Evolutionary conservation across 2,329 filamentous ascomycete genomes (phyloP), one percentile per base, ranked within the genome.

Genomic region (Xylaria polymorpha): DNA sequence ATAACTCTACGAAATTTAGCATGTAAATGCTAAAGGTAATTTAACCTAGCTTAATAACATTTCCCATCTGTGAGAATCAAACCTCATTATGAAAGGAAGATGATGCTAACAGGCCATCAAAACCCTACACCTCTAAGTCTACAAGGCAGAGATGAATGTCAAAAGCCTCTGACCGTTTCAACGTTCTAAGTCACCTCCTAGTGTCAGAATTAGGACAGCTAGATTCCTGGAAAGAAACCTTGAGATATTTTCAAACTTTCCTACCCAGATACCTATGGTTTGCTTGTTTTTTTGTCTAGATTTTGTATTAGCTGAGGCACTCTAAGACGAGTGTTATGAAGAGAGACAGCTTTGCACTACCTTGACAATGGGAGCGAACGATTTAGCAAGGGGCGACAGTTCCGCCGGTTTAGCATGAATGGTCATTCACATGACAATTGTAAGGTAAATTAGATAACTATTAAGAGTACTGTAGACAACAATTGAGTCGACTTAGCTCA

Each of bases 341-440:
- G 20, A 46, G 35, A 63, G 56, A 61, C 46, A 62, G 12, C 37
- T 48, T 1, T 66, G 62, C 32, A 62, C 51, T 14, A 60, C 55
- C 55, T 62, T 41, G 18, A 44, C 32, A 2, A 22, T 8, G 10
- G 6, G 4, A 22, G n/a, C 0, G 9, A 22, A 56, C 35, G 32
- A 9, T 22, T 1, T 56, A 15, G 51, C 18, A 39, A 56, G 4
- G 51, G 15, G n/a, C n/a, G 37, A 39, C n/a, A 20, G n/a, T 39
- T 22, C n/a, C n/a, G n/a, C n/a, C n/a, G n/a, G n/a, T n/a, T n/a
- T n/a, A n/a, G n/a, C n/a, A n/a, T n/a, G n/a, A n/a, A n/a, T n/a
- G n/a, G n/a, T n/a, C 25, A 51, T 51, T 51, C 48, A 32, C 14
- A n/a, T 32, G 18, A 12, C 48, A 12, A 15, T 12, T 14, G 8